phyloP scores from a whole-genome alignment of 2,329 filamentous ascomycete species.

The Verticillium albo-atrum region DNA sequence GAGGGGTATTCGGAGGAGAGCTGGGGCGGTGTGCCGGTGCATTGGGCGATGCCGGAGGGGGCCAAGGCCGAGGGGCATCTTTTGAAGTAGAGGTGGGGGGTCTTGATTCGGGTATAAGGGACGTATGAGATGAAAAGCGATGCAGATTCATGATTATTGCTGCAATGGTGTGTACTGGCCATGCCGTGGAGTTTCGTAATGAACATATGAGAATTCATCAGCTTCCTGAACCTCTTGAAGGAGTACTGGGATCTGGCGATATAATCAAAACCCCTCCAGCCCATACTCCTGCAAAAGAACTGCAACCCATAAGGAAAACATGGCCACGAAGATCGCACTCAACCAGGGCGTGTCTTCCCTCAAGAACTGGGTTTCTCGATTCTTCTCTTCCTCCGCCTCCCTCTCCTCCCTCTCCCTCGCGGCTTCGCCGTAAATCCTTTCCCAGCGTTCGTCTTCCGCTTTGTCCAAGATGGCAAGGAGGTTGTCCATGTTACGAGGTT shows the following conservation, averaged over 20 bases:
- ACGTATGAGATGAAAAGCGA: too few relatives aligned
- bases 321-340: background rate
- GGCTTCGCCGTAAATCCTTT: background rate
- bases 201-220: too few relatives aligned
- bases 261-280: background rate
- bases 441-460: background rate
- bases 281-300: background rate
- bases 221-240: too few relatives aligned
- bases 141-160: too few relatives aligned
- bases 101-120: too few relatives aligned
- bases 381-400: background rate
- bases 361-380: background rate
- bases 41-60: constrained; percentile 48
- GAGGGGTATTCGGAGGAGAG: constrained; percentile 75
- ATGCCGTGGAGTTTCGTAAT: too few relatives aligned
- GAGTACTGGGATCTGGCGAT: too few relatives aligned
- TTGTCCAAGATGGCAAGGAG: background rate
- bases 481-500: background rate
- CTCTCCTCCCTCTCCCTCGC: background rate
- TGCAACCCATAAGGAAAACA: background rate
- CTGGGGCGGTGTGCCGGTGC: constrained; percentile 65
- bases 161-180: too few relatives aligned
- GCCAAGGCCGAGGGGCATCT: constrained; percentile 18
- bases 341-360: background rate
- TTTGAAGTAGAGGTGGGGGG: constrained; percentile 21